Evolutionary conservation across 352 stramenopile genomes (phyloP), one percentile per base, ranked within the genome.

Genomic region (Phytophthora rubi): DNA sequence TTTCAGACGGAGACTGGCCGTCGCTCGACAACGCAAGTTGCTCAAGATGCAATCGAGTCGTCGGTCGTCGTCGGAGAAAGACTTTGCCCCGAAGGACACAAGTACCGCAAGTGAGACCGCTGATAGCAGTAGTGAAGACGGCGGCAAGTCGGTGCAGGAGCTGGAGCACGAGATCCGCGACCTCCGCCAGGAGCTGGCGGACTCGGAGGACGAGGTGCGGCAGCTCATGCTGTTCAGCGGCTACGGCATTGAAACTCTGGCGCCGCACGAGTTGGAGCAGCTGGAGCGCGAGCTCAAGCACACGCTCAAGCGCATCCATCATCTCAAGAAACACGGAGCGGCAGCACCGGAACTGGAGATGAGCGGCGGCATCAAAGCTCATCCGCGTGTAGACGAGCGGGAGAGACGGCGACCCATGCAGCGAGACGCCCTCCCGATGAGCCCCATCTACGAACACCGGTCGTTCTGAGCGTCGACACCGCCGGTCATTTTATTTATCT

Each of bases 201-300:
- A 94, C 65, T 91, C 82, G 53, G 87, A 94, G 56, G 72, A 79
- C 7, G 87, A 94, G 61, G 86, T 93, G 35, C 85, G 78, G 13
- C 76, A 79, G 18, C 75, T 94, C 2, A 94, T 94, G 87, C 57
- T 92, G 26, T 83, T 87, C 52, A 86, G 86, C 21, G 87, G 85
- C 44, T 94, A 91, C 68, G 84, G 84, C n/a, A 79, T 94, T 45
- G 85, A 94, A 39, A 58, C 62, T 8, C 73, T 94, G 35, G 48
- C 68, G 7, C 49, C 62, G 0, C 70, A 79, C 6, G 79, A 92
- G 57, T 70, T 94, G 18, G 73, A 82, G 12, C 62, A 76, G 44
- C 73, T 94, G 1, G 87, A 92, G 51, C 53, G 56, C 10, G 81
- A 92, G 62, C 71, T 94, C 9, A 73, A 80, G 16, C 63, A 78